These are phyloP conservation scores for Aegilops tauschii DNA, from an alignment of 176 grass and related monocot genomes.

Conservation along the genomic window DNA sequence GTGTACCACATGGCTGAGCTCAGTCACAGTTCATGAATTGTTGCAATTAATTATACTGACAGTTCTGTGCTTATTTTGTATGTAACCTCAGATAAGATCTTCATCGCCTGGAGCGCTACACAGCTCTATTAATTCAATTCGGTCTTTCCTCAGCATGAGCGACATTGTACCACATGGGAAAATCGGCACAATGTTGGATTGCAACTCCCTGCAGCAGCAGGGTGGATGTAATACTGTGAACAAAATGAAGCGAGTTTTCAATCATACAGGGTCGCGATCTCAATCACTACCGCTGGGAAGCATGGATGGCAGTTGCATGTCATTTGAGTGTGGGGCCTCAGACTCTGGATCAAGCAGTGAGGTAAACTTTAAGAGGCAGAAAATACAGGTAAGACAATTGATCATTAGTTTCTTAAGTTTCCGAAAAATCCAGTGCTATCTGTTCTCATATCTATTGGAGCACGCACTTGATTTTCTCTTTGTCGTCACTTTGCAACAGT, in stretches of 20 bases:
- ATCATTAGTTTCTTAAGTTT: neutral
- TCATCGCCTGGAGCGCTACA: neutral
- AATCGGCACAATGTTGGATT: neutral
- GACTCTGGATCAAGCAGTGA: neutral
- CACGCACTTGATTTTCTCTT: neutral
- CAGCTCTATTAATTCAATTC: neutral
- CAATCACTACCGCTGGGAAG: neutral
- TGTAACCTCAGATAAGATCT: constrained; percentile 13
- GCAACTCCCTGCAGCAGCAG: neutral
- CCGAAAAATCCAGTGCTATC: neutral
- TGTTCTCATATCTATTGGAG: neutral
- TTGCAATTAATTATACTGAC: neutral
- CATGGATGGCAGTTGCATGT: neutral
- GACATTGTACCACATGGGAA: neutral
- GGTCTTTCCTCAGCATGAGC: neutral
- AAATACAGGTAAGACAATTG: neutral
- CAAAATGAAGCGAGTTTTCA: neutral
- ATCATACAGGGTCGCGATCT: neutral
- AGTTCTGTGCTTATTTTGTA: neutral
- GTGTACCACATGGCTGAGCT: neutral
- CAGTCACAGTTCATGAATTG: neutral
- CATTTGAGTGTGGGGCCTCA: neutral
- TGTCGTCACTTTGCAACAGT: neutral
- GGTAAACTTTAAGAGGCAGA: neutral
- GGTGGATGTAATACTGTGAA: neutral